Evolutionary conservation across 2,329 filamentous ascomycete genomes (phyloP), one percentile per base, ranked within the genome.

Genomic region (Gnomoniopsis smithogilvyi): DNA sequence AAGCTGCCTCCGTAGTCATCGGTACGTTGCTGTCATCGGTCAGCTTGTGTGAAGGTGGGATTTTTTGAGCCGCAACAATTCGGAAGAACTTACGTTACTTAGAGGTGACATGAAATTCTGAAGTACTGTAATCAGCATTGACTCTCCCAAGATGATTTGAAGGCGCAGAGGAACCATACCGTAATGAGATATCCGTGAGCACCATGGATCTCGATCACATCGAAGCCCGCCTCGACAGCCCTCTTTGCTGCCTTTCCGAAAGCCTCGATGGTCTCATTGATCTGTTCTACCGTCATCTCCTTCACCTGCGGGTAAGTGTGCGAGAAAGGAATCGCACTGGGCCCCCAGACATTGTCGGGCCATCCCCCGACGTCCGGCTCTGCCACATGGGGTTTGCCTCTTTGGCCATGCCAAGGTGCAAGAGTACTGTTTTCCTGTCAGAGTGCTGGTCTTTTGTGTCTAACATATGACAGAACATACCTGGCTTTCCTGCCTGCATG

Each of bases 401-500:
- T 67, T 76, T 63, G 81, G 72, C 78, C 80, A 80, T 91, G 73
- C 88, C 89, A 94, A 0, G 84, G 83, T 0, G 85, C 78, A 21
- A 85, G 67, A 1, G 77, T 84, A 70, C 78, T 83, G 41, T 17
- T 2, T n/a, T 10, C n/a, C 8, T n/a, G 41, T 45, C 15, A 45
- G 41, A 19, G 3, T 45, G 15, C 41, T 19, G n/a, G n/a, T n/a
- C n/a, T n/a, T n/a, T 45, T 17, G 8, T 11, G n/a, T 45, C 41
- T 14, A 15, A 41, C 12, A 41, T n/a, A 41, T 6, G 36, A 3
- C 4, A 7, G 36, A 14, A 41, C 15, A 8, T 19, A 45, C 41
- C 41, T 56, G 2, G 82, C 86, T 72, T 90, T 90, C 58, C 87
- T 78, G 2, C 92, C 92, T 0, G 91, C 92, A 68, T 96, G 92